Conservation (phyloP, 345 rosid species). For the Adansonia digitata region DNA sequence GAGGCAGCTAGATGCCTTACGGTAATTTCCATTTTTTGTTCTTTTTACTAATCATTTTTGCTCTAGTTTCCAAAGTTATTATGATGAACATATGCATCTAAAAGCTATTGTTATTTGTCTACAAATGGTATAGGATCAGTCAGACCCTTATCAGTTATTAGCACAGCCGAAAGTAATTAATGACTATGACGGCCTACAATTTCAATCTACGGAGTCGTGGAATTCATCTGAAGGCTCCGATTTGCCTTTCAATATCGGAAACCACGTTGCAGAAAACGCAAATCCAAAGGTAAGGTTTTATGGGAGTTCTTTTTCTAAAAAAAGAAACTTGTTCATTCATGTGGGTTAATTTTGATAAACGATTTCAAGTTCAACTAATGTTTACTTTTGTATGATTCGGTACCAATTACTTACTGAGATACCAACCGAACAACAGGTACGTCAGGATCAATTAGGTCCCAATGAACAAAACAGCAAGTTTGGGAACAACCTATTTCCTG, state of each 20-base stretch:
- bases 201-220: background rate
- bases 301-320: background rate
- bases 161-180: background rate
- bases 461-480: background rate
- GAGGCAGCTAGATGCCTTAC: slow-evolving; percentile 9
- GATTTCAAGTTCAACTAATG: background rate
- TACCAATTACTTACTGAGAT: background rate
- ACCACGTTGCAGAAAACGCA: background rate
- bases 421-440: background rate
- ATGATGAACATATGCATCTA: background rate
- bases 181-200: background rate
- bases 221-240: background rate
- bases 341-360: background rate
- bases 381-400: background rate
- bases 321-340: background rate
- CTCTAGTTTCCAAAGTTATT: background rate
- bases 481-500: background rate
- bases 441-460: background rate
- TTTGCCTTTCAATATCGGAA: background rate
- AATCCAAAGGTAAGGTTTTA: slow-evolving; percentile 2
- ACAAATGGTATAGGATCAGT: background rate
- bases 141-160: background rate
- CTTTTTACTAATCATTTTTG: background rate
- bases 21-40: background rate
- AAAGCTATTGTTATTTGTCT: background rate